Base-by-base conservation (phyloP, 2,329 filamentous ascomycete genomes). In the Fusarium napiforme region DNA sequence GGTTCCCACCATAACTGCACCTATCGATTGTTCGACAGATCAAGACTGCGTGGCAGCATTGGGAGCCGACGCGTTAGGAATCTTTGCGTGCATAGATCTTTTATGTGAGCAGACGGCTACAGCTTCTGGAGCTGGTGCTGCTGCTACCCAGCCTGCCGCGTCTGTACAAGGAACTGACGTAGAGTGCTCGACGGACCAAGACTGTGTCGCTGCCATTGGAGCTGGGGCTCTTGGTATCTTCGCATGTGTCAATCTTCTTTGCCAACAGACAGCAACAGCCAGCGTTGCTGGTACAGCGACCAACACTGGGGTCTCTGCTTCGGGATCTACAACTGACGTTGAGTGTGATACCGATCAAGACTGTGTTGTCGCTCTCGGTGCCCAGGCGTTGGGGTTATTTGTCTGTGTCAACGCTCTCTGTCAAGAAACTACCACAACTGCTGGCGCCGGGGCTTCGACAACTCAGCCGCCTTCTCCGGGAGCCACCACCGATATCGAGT, bases 171-270 rank as follows among this genome's bases (percentile, higher is more conserved):
- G 7, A 21, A 52, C 46, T 23, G 37, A 64, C 28, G 11, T 67
- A 9, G 36, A 37, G 9, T 68, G 65, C 10, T 26, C 55, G 4
- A 67, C 65, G 18, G 63, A 68, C 21, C 36, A 30, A 37, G 65
- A 68, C 36, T 68, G 65, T 9, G 55, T 63, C 4, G 65, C 42
- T 2, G 56, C 64, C 8, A n/a, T 68, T 19, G 66, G 66, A 21
- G 42, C 30, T 7, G 36, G 7, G 3, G 56, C 42, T 16, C n/a
- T 68, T n/a, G 66, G 66, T 11, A 9, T 68, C 6, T 53, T 68
- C 40, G 49, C 46, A 11, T 69, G 65, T 12, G 16, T 69, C 12
- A 39, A 69, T 47, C 52, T 64, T 4, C 21, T 69, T 18, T 69
- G 67, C 21, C 58, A 69, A 39, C 32, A 55, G 26, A 64, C 59